A percentile compares a stretch with the other conserved stretches of the same genome.
phyloP scores from a whole-genome alignment of 257 asterid species.

The Solanum gandarillasii region DNA sequence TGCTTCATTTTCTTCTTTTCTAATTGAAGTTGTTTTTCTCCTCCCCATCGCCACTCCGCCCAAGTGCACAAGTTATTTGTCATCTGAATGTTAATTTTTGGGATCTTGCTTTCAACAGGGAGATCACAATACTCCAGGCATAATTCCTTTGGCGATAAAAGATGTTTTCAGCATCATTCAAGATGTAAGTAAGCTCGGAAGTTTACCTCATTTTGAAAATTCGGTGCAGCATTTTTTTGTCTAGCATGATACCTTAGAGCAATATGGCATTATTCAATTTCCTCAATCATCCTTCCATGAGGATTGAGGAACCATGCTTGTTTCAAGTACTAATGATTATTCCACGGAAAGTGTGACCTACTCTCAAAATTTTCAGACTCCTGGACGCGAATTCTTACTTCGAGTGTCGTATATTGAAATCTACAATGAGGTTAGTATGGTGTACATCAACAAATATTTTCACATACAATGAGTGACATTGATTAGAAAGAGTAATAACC shows the following conservation, averaged over 20 bases:
- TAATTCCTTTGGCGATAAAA: constrained; percentile 97
- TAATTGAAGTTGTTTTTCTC: background rate
- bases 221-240: background rate
- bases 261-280: background rate
- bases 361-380: constrained; percentile 52
- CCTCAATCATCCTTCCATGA: background rate
- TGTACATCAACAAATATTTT: background rate
- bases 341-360: background rate
- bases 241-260: background rate
- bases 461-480: background rate
- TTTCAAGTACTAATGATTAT: background rate
- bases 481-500: background rate
- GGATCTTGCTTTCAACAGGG: constrained; percentile 39
- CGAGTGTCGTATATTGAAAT: constrained; percentile 97
- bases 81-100: constrained; percentile 1
- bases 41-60: background rate
- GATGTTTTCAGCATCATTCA: constrained; percentile 98
- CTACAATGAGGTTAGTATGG: constrained; percentile 80
- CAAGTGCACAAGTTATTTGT: constrained; percentile 1
- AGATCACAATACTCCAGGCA: constrained; percentile 84
- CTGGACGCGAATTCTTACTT: constrained; percentile 94
- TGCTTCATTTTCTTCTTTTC: background rate
- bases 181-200: constrained; percentile 57
- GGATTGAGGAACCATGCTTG: background rate
- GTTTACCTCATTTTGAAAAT: constrained; percentile 3